A percentile compares a stretch with the other conserved stretches of the same genome.
phyloP scores from a whole-genome alignment of 805 yeast genomes.

The Ogataea minuta region DNA sequence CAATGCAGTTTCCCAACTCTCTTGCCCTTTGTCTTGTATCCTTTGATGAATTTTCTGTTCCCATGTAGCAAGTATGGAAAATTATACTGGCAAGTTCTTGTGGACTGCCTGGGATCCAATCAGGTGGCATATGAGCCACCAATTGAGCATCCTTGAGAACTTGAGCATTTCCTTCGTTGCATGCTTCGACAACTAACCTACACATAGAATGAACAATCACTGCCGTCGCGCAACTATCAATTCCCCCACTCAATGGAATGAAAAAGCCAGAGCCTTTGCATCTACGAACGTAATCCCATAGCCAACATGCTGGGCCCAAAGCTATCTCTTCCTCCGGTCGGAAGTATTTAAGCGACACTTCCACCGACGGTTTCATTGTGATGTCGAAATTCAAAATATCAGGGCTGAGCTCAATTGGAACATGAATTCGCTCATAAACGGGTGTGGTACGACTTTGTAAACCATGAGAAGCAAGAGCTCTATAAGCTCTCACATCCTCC shows the following conservation, averaged over 20 bases:
- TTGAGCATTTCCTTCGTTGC: slow-evolving; percentile 62
- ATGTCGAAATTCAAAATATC: slow-evolving; percentile 58
- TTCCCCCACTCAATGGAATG: slow-evolving; percentile 94
- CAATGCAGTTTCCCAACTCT: slow-evolving; percentile 69
- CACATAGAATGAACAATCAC: slow-evolving; percentile 95
- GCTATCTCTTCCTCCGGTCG: slow-evolving; percentile 96
- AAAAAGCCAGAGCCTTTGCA: slow-evolving; percentile 89
- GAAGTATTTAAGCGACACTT: slow-evolving; percentile 58
- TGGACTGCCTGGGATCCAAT: slow-evolving; percentile 71
- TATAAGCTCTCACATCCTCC: slow-evolving; percentile 83
- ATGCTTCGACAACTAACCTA: slow-evolving; percentile 71
- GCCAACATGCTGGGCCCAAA: slow-evolving; percentile 98
- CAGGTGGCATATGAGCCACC: slow-evolving; percentile 54
- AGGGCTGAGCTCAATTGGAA: slow-evolving; percentile 68
- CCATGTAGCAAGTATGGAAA: slow-evolving; percentile 94
- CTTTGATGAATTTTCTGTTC: slow-evolving; percentile 84
- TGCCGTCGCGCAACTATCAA: slow-evolving; percentile 97
- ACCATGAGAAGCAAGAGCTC: slow-evolving; percentile 72
- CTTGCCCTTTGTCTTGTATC: slow-evolving; percentile 87
- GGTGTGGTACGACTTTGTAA: slow-evolving; percentile 55
- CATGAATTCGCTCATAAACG: slow-evolving; percentile 53
- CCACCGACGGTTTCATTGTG: slow-evolving; percentile 53
- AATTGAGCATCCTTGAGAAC: slow-evolving; percentile 75
- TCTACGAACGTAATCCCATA: slow-evolving; percentile 96
- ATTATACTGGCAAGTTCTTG: slow-evolving; percentile 71